Evolutionary conservation across 75 land plant genomes (phyloP).

Genomic region (Ceratopteris richardii): DNA sequence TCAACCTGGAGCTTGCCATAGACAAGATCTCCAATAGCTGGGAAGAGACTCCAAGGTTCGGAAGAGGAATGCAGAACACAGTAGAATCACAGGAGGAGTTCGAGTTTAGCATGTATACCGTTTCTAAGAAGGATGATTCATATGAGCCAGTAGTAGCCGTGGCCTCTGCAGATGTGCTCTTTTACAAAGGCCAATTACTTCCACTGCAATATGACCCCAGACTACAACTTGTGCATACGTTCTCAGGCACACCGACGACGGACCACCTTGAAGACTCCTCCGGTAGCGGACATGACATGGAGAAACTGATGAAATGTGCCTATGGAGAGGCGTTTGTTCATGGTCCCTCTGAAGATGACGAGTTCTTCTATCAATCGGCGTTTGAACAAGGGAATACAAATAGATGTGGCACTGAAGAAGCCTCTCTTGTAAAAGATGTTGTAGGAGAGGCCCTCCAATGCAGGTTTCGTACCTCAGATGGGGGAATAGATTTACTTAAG

Average conservation of each 20-base stretch:
- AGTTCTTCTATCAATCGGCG: no score
- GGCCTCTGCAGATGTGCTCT: slow-evolving; percentile 54
- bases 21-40: no score
- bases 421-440: no score
- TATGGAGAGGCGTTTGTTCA: no score
- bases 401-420: no score
- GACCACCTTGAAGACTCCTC: background rate
- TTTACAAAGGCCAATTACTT: slow-evolving; percentile 51
- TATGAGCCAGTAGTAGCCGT: slow-evolving; percentile 10
- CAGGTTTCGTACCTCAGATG: background rate
- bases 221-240: slow-evolving; percentile 7
- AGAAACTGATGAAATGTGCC: background rate
- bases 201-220: slow-evolving; percentile 52
- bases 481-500: background rate
- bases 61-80: no score
- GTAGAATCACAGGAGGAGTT: slow-evolving; percentile 23
- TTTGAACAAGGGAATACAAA: no score
- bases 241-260: background rate
- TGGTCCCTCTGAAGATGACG: no score
- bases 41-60: no score
- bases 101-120: slow-evolving; percentile 45
- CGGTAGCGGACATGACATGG: background rate
- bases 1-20: no score
- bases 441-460: background rate
- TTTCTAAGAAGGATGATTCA: slow-evolving; percentile 18